These are phyloP conservation scores for Metschnikowia aberdeeniae DNA, from an alignment of 805 yeast genomes.

Conservation along the genomic window DNA sequence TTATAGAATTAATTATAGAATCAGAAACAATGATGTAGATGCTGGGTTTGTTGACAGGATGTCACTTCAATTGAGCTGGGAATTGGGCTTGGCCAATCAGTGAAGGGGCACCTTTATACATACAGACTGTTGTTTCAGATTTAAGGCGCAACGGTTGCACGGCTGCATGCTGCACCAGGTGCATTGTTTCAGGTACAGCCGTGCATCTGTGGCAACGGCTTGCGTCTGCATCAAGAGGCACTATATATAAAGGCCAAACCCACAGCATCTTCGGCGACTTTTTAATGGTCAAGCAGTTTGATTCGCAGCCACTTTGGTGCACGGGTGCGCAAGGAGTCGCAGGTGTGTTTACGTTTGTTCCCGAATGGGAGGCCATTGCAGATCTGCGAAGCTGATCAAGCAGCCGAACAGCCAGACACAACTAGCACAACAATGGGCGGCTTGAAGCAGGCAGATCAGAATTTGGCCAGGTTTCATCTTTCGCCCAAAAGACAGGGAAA, in stretches of 20 bases:
- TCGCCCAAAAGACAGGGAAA: slow-evolving; percentile 3
- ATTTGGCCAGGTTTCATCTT: slow-evolving; percentile 9
- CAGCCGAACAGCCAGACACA: not conserved
- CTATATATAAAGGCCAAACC: not conserved
- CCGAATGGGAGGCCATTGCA: not conserved
- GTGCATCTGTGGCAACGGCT: slow-evolving; percentile 1
- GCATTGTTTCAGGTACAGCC: not conserved
- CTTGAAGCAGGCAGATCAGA: slow-evolving; percentile 1
- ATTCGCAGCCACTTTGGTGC: slow-evolving; percentile 1
- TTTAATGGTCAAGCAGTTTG: not conserved
- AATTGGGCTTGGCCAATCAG: too few species aligned
- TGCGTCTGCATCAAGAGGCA: not conserved
- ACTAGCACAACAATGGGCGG: not conserved
- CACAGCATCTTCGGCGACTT: not conserved
- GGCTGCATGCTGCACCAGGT: not conserved
- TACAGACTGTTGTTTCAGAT: not conserved
- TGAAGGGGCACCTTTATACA: not conserved
- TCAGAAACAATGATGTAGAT: not conserved
- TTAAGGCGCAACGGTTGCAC: too few species aligned
- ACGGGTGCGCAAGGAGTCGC: not conserved
- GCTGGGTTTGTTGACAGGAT: not conserved
- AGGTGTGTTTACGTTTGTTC: not conserved
- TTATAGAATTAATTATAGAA: slow-evolving; percentile 4
- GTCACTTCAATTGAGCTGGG: too few species aligned
- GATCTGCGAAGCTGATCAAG: not conserved